Conservation (phyloP, 2,329 filamentous ascomycete species). For the Botrytis fabae region DNA sequence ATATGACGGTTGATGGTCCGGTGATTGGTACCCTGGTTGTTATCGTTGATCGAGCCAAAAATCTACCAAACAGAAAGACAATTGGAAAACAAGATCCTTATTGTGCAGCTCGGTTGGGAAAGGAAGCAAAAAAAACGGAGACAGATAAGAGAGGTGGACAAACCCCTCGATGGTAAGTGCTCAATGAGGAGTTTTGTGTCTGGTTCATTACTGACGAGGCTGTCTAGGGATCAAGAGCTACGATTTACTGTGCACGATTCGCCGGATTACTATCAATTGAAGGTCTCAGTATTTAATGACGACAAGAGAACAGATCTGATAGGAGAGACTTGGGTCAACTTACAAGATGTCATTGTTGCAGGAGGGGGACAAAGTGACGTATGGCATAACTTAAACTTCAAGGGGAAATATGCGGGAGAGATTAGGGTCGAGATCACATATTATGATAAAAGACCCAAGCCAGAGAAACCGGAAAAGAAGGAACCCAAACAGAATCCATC, state of each 20-base stretch:
- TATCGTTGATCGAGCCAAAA: constrained; percentile 93
- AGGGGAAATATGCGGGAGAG: constrained; percentile 94
- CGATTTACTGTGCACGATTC: constrained; percentile 96
- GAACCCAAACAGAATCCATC: constrained; percentile 30
- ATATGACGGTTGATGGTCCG: constrained; percentile 90
- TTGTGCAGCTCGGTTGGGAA: constrained; percentile 88
- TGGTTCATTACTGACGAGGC: constrained; percentile 29
- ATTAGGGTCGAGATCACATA: constrained; percentile 94
- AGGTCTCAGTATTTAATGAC: constrained; percentile 95
- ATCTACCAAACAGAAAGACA: constrained; percentile 91
- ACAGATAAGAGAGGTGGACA: constrained; percentile 94
- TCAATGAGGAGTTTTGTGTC: neutral
- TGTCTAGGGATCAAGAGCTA: constrained; percentile 87
- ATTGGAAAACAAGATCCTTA: constrained; percentile 99
- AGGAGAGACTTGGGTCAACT: constrained; percentile 86
- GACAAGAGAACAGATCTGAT: constrained; percentile 98
- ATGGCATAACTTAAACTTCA: constrained; percentile 86
- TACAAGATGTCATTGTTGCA: constrained; percentile 75
- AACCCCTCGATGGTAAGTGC: constrained; percentile 84
- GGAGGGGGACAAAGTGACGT: constrained; percentile 92
- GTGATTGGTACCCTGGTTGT: constrained; percentile 90
- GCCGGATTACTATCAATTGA: constrained; percentile 92
- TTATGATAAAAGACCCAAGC: constrained; percentile 85
- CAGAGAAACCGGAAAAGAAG: constrained; percentile 65
- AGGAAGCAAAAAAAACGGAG: constrained; percentile 95